Base-by-base conservation (phyloP, 2,329 filamentous ascomycete genomes). In the Thermothelomyces thermophilus region DNA sequence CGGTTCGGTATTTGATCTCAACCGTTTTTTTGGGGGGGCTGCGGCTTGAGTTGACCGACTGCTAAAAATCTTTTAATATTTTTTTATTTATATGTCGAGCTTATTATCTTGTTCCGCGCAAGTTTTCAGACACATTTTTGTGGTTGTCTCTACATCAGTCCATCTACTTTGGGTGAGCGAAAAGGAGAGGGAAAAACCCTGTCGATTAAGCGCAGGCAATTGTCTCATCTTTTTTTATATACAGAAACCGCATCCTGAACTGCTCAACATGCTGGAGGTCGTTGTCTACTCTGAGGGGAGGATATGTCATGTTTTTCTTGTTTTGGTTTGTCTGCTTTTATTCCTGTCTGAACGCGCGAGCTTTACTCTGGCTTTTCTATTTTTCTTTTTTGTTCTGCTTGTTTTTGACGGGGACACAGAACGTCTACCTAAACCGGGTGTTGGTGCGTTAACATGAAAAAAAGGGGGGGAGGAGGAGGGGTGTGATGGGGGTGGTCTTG, bases 381-480 rank as follows among this genome's bases (percentile, higher is more conserved):
- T 28, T 16, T 17, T 30, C 17, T 13, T 5, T n/a, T 13, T 14
- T 14, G 9, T 35, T n/a, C 14, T 35, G 14, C 30, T 17, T 14
- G 9, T 41, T 11, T 26, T 34, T 39, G 46, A 37, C 46, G 46
- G 46, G 40, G 20, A 13, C 17, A 43, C 46, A 43, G 46, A 11
- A 48, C 46, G 46, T 48, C 46, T 17, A 33, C 37, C 37, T 40
- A 24, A 33, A n/a, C n/a, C 9, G 16, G 10, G 9, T 13, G 24
- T 24, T 11, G 28, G 44, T 40, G 24, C 17, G 22, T 26, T 22
- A 24, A 8, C 16, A 22, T 8, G 31, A 41, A 43, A 24, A 42
- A 48, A 31, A 20, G 28, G 37, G n/a, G 30, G 22, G 39, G 14
- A 9, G 39, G n/a, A 19, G 37, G n/a, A 20, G 22, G 39, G 14